Evolutionary conservation across 2,329 filamentous ascomycete species (phyloP).

Genomic region (Ascocoryne sarcoides): DNA sequence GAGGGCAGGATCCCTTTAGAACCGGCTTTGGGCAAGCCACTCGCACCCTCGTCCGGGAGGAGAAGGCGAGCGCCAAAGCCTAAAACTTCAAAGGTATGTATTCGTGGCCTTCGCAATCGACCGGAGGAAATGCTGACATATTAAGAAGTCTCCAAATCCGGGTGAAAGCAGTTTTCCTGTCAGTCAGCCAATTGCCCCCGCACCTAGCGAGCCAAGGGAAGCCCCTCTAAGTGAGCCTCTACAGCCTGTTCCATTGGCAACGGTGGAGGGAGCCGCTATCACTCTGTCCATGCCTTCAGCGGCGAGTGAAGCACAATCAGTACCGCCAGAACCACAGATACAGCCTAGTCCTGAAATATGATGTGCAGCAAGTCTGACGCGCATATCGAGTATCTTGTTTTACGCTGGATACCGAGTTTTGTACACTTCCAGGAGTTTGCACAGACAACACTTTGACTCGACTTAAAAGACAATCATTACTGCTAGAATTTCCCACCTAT

Average conservation of each 20-base stretch:
- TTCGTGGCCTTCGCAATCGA: constrained; percentile 4
- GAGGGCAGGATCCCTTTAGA: constrained; percentile 6
- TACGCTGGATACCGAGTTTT: neutral
- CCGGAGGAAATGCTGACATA: too few species aligned
- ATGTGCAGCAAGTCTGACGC: neutral
- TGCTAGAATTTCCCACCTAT: neutral
- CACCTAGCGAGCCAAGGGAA: neutral
- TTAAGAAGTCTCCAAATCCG: constrained; percentile 1
- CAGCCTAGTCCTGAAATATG: neutral
- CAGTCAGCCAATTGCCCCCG: constrained; percentile 2
- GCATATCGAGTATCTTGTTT: neutral
- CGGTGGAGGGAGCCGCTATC: too few species aligned
- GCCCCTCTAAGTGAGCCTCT: neutral
- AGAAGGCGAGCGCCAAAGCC: constrained; percentile 14
- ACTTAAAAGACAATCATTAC: neutral
- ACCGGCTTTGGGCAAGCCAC: neutral
- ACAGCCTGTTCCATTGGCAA: neutral
- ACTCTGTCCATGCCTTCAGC: too few species aligned
- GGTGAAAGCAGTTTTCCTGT: constrained; percentile 17
- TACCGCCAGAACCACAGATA: neutral
- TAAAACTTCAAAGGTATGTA: constrained; percentile 16
- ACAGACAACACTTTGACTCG: too few species aligned
- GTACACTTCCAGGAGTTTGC: too few species aligned
- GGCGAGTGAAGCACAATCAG: neutral
- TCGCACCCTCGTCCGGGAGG: constrained; percentile 14